Evolutionary conservation across 352 stramenopile genomes (phyloP).

Genomic region (Globisporangium alternatum): DNA sequence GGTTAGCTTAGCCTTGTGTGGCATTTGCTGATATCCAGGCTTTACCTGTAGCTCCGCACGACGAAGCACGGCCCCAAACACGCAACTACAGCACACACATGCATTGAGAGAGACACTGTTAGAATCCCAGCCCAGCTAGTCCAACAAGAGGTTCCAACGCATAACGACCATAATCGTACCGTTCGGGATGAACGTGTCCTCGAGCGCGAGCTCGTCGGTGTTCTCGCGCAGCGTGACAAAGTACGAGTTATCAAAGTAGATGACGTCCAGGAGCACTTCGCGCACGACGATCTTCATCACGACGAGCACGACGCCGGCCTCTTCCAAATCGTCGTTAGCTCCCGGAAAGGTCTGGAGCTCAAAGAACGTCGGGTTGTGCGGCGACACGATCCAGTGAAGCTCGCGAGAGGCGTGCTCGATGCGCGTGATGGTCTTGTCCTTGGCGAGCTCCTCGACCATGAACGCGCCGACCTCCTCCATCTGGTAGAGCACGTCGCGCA

Average conservation of each 20-base stretch:
- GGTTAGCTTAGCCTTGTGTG: not conserved
- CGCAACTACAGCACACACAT: constrained; percentile 25
- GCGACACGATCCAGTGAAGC: constrained; percentile 51
- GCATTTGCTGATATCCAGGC: not conserved
- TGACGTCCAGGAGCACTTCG: constrained; percentile 55
- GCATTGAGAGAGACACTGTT: not conserved
- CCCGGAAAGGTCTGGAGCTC: constrained; percentile 52
- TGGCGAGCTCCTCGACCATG: constrained; percentile 64
- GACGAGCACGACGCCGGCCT: constrained; percentile 41
- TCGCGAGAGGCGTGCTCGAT: constrained; percentile 41
- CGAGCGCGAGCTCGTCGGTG: constrained; percentile 44
- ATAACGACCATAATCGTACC: constrained; percentile 17
- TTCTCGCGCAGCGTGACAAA: constrained; percentile 56
- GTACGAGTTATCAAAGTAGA: constrained; percentile 64
- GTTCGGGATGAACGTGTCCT: constrained; percentile 63
- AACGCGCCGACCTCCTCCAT: constrained; percentile 71
- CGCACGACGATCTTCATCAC: constrained; percentile 75
- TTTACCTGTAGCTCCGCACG: constrained; percentile 47
- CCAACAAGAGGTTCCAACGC: not conserved
- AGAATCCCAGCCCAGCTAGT: not conserved
- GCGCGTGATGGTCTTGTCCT: constrained; percentile 45
- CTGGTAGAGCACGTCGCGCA: constrained; percentile 59
- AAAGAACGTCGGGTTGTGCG: constrained; percentile 54
- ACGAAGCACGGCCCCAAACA: constrained; percentile 51
- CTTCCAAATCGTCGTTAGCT: constrained; percentile 36